These are phyloP conservation scores for Rehmannia glutinosa DNA, from an alignment of 257 asterid species.

Conservation along the genomic window DNA sequence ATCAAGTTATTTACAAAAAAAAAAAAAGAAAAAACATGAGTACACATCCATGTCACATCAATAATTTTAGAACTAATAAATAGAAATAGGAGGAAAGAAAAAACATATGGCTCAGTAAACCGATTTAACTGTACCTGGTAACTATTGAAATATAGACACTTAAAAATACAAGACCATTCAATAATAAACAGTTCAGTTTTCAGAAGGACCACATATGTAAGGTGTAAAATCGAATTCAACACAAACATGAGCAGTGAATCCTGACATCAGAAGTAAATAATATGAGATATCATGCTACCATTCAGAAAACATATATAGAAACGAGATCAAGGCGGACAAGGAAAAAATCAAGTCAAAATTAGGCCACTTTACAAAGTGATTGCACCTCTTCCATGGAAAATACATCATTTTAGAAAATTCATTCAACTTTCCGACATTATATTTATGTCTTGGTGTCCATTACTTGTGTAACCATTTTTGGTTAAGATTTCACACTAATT, in stretches of 20 bases:
- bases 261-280: slow-evolving; percentile 3
- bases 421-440: neutral
- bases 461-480: neutral
- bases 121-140: neutral
- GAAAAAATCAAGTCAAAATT: neutral
- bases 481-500: neutral
- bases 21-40: no score
- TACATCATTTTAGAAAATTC: neutral
- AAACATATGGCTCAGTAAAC: no score
- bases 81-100: no score
- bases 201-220: neutral
- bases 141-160: neutral
- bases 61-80: no score
- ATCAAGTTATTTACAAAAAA: neutral
- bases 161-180: neutral
- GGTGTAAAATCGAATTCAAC: neutral
- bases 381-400: neutral
- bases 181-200: neutral
- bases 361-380: neutral
- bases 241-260: neutral
- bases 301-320: neutral
- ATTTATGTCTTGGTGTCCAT: neutral
- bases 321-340: neutral
- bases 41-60: no score
- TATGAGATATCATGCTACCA: neutral